phyloP scores from a whole-genome alignment of 176 grass and related monocot genomes.

The Juncus effusus region DNA sequence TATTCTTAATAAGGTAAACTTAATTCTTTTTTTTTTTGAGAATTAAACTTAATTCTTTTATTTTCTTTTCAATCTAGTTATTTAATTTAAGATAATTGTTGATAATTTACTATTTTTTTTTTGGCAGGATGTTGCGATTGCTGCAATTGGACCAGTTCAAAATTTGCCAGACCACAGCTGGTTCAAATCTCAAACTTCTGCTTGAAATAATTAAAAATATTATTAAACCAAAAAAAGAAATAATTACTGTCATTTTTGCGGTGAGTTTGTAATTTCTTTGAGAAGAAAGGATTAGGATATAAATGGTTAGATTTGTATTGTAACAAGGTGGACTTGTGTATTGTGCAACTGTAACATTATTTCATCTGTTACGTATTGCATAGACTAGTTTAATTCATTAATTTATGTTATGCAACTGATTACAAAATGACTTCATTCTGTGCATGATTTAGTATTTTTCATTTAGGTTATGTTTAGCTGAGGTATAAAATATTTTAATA shows the following conservation, averaged over 20 bases:
- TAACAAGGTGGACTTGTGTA: too few species aligned
- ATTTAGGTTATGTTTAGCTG: too few species aligned
- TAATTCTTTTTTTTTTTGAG: background rate
- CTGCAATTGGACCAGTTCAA: conserved; percentile 54
- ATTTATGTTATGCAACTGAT: too few species aligned
- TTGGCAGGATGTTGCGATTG: conserved; percentile 73
- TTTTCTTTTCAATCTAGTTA: conserved; percentile 16
- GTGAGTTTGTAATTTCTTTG: background rate
- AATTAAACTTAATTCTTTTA: conserved; percentile 12
- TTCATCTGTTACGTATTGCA: too few species aligned
- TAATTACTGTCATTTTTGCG: background rate
- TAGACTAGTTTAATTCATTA: too few species aligned
- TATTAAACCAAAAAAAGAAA: background rate
- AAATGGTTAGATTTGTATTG: too few species aligned
- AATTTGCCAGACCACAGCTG: conserved; percentile 76
- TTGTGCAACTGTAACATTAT: too few species aligned
- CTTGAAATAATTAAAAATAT: conserved; percentile 12
- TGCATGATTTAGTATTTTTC: too few species aligned
- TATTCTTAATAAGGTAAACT: conserved; percentile 75
- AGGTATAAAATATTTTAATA: too few species aligned
- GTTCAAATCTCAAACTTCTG: conserved; percentile 55
- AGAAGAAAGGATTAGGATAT: background rate
- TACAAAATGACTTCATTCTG: too few species aligned
- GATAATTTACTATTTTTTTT: conserved; percentile 6
- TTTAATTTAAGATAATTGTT: background rate